Percentiles rank a stretch among this genome's conserved stretches.
Conservation (phyloP, 305 asterid genomes). For the Solanum hybrid region DNA sequence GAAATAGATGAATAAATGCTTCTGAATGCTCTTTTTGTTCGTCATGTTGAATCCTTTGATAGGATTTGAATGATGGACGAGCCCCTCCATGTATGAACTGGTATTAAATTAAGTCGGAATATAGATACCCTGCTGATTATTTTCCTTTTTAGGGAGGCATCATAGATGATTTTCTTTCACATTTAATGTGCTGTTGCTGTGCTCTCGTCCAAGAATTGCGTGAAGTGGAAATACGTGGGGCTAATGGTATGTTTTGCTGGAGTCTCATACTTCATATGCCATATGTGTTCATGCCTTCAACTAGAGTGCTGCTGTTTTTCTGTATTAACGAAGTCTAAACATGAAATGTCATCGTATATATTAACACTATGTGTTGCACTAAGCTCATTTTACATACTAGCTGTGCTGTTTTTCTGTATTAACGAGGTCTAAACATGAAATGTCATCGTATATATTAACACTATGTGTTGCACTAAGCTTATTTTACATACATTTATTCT, state of each 20-base stretch:
- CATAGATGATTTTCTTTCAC: conserved; percentile 74
- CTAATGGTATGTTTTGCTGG: conserved; percentile 28
- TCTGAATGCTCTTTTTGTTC: background rate
- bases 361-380: background rate
- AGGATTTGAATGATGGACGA: background rate
- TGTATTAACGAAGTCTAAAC: background rate
- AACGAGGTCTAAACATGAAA: background rate
- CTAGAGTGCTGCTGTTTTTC: background rate
- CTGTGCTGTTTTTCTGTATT: background rate
- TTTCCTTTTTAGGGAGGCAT: conserved; percentile 50
- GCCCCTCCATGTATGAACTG: background rate
- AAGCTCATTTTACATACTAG: background rate
- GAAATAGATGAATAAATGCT: background rate
- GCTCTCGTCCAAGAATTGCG: conserved; percentile 87
- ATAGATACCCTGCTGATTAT: background rate
- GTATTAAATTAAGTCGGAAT: background rate
- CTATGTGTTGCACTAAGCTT: background rate
- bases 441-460: background rate
- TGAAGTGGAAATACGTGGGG: conserved; percentile 65
- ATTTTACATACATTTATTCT: background rate
- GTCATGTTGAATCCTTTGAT: background rate
- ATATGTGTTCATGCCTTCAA: background rate
- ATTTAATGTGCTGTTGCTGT: conserved; percentile 85
- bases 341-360: background rate
- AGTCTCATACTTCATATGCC: background rate